phyloP scores from a whole-genome alignment of 129 eudicot species.

The Saussurea involucrata region DNA sequence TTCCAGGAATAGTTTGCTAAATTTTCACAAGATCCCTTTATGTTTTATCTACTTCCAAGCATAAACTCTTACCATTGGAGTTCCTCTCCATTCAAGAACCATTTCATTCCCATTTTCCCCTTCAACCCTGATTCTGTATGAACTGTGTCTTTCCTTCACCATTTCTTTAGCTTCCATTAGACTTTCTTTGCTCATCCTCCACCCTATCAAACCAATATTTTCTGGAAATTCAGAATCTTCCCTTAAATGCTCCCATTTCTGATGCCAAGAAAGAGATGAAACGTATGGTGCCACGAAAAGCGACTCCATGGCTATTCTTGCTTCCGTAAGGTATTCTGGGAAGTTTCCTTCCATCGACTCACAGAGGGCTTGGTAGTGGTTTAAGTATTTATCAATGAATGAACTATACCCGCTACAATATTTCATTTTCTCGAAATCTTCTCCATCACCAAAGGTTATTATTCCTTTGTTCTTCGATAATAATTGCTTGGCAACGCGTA shows the following conservation, averaged over 20 bases:
- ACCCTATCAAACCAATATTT: slow-evolving; percentile 28
- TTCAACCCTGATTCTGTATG: slow-evolving; percentile 42
- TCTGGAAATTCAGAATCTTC: neutral
- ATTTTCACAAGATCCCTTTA: neutral
- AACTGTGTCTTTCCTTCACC: slow-evolving; percentile 40
- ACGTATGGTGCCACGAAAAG: slow-evolving; percentile 55
- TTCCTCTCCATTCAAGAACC: slow-evolving; percentile 59
- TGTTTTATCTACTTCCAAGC: slow-evolving; percentile 39
- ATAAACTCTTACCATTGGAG: slow-evolving; percentile 53
- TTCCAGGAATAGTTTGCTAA: neutral
- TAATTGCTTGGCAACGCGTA: slow-evolving; percentile 34
- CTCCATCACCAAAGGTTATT: slow-evolving; percentile 56
- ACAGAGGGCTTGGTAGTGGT: slow-evolving; percentile 42
- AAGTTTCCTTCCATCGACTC: slow-evolving; percentile 53
- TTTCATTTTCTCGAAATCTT: slow-evolving; percentile 22
- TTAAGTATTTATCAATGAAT: slow-evolving; percentile 26
- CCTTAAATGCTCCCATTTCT: slow-evolving; percentile 42
- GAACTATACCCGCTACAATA: slow-evolving; percentile 21
- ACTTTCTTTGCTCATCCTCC: slow-evolving; percentile 43
- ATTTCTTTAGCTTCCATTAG: slow-evolving; percentile 51
- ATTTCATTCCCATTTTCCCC: slow-evolving; percentile 50
- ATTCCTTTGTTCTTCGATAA: slow-evolving; percentile 36
- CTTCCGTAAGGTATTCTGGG: slow-evolving; percentile 49
- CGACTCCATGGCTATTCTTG: slow-evolving; percentile 57
- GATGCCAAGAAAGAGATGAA: slow-evolving; percentile 36